Evolutionary conservation across 2,329 filamentous ascomycete species (phyloP).

Genomic region (Lanzia echinophila): DNA sequence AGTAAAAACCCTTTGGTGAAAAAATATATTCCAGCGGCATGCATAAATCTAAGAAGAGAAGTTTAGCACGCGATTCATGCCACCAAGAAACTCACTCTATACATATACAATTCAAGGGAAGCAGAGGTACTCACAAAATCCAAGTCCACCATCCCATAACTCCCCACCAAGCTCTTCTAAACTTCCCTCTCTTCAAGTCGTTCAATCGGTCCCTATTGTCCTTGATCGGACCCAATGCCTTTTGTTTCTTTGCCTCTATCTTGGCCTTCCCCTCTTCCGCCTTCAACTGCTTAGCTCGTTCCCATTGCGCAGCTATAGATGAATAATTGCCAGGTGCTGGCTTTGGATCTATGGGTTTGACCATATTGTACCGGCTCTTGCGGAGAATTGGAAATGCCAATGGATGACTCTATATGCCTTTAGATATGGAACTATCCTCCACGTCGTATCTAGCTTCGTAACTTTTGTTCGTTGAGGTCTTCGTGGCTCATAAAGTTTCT

Average conservation of each 20-base stretch:
- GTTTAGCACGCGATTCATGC: constrained; percentile 11
- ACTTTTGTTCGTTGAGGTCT: no score
- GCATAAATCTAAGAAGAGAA: constrained; percentile 42
- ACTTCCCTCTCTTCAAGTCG: constrained; percentile 24
- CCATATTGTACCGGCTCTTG: constrained; percentile 11
- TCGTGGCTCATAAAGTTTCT: no score
- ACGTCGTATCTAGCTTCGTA: background rate
- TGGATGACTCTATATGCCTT: background rate
- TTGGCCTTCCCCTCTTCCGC: constrained; percentile 23
- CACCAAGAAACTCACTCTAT: no score
- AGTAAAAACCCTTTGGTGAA: constrained; percentile 95
- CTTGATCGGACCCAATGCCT: constrained; percentile 16
- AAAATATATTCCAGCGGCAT: constrained; percentile 76
- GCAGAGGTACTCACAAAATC: constrained; percentile 27
- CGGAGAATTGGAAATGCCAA: background rate
- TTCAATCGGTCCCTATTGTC: constrained; percentile 23
- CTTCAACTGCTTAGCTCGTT: constrained; percentile 26
- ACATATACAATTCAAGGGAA: background rate
- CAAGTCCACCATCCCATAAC: constrained; percentile 27
- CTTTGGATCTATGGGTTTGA: constrained; percentile 19
- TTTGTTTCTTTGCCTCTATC: constrained; percentile 12
- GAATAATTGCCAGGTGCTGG: constrained; percentile 25
- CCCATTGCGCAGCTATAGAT: constrained; percentile 29
- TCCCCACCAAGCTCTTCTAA: constrained; percentile 27
- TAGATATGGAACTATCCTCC: no score